phyloP scores from a whole-genome alignment of 2,329 filamentous ascomycete genomes.

The Paracoccidioides lutzii region DNA sequence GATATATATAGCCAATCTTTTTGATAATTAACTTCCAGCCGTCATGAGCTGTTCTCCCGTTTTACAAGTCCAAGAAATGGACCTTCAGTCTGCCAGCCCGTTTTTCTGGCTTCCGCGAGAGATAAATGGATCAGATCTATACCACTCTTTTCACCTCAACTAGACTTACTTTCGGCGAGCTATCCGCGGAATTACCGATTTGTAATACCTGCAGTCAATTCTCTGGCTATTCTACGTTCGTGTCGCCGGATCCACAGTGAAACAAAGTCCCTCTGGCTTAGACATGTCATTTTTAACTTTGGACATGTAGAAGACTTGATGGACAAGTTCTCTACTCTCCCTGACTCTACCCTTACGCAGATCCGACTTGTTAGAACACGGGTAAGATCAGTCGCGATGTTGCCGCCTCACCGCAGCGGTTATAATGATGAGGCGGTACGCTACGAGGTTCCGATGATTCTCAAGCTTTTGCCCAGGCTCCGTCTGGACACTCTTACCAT shows the following conservation, averaged over 20 bases:
- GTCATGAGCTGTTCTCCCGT: not conserved
- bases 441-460: slow-evolving; percentile 8
- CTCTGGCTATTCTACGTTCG: slow-evolving; percentile 9
- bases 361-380: slow-evolving; percentile 10
- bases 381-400: not conserved
- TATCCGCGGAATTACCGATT: not conserved
- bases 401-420: not conserved
- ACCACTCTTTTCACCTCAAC: slow-evolving; percentile 8
- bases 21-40: too few relatives aligned
- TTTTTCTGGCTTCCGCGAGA: slow-evolving; percentile 7
- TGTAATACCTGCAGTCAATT: slow-evolving; percentile 3
- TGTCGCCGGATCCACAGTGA: slow-evolving; percentile 10
- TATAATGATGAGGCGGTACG: slow-evolving; percentile 2
- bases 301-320: slow-evolving; percentile 6
- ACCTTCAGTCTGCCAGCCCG: not conserved
- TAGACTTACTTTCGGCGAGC: slow-evolving; percentile 7
- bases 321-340: slow-evolving; percentile 8
- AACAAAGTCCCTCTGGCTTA: slow-evolving; percentile 6
- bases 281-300: slow-evolving; percentile 9
- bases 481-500: slow-evolving; percentile 11
- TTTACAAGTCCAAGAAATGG: not conserved
- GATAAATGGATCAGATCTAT: slow-evolving; percentile 10
- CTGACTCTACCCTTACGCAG: slow-evolving; percentile 7
- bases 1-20: too few relatives aligned
- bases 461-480: slow-evolving; percentile 12